Conservation (phyloP, 495 filamentous ascomycete species). For the Cairneyella variabilis region DNA sequence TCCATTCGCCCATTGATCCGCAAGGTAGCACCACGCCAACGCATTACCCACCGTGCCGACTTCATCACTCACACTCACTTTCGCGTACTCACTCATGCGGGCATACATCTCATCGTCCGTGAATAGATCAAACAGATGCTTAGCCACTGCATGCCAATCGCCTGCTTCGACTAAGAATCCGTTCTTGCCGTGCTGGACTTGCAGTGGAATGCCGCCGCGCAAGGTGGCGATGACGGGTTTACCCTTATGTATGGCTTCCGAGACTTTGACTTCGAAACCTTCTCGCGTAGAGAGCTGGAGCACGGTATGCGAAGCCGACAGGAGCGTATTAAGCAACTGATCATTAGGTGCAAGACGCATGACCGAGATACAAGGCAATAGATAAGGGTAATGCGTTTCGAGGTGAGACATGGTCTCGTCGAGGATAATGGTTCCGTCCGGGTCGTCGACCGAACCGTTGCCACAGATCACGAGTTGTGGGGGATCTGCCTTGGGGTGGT, state of each 20-base stretch:
- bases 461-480: conserved; percentile 77
- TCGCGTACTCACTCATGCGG: conserved; percentile 65
- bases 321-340: conserved; percentile 76
- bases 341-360: conserved; percentile 77
- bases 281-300: conserved; percentile 81
- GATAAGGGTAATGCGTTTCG: conserved; percentile 48
- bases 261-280: conserved; percentile 89
- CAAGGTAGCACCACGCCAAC: conserved; percentile 73
- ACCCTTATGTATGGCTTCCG: conserved; percentile 81
- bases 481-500: conserved; percentile 32
- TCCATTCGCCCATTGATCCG: conserved; percentile 53
- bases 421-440: conserved; percentile 71
- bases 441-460: conserved; percentile 83
- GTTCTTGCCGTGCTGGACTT: conserved; percentile 68
- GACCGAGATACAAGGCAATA: conserved; percentile 59
- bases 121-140: conserved; percentile 65
- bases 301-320: conserved; percentile 68
- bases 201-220: conserved; percentile 79
- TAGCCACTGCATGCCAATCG: conserved; percentile 69
- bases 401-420: conserved; percentile 66
- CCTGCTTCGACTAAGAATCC: conserved; percentile 75
- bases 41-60: conserved; percentile 81
- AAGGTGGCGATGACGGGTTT: conserved; percentile 76
- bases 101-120: conserved; percentile 60
- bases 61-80: conserved; percentile 69